Percentiles rank a stretch among this genome's conserved stretches.
These are phyloP conservation scores for Conringia planisiliqua DNA, from an alignment of 345 rosid species.

Conservation along the genomic window DNA sequence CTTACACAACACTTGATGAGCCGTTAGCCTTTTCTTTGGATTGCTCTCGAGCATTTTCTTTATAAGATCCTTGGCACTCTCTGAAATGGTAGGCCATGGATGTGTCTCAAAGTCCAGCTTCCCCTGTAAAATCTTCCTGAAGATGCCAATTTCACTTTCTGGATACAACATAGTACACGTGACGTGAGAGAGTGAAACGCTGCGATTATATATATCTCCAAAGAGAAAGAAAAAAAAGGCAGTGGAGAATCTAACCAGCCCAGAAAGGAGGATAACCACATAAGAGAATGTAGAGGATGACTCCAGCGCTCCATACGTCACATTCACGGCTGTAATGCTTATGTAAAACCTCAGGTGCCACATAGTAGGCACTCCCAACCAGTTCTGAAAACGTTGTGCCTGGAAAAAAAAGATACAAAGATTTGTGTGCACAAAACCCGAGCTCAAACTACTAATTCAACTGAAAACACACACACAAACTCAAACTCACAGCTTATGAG, in stretches of 20 bases:
- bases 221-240: slow-evolving; percentile 1
- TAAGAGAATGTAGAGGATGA: slow-evolving; percentile 64
- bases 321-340: slow-evolving; percentile 67
- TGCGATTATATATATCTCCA: not conserved
- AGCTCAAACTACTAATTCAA: not conserved
- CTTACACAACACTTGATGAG: slow-evolving; percentile 79
- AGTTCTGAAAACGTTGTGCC: slow-evolving; percentile 58
- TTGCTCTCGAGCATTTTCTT: slow-evolving; percentile 61
- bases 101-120: slow-evolving; percentile 56
- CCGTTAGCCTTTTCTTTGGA: slow-evolving; percentile 62
- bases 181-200: slow-evolving; percentile 1
- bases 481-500: not conserved
- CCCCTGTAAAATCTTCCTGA: slow-evolving; percentile 63
- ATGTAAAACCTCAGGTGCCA: slow-evolving; percentile 76
- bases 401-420: slow-evolving; percentile 21
- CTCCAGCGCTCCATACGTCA: slow-evolving; percentile 87
- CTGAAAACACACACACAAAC: not conserved
- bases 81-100: slow-evolving; percentile 82
- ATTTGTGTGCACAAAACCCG: not conserved
- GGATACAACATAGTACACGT: slow-evolving; percentile 16
- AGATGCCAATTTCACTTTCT: slow-evolving; percentile 78
- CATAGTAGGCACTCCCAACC: slow-evolving; percentile 85
- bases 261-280: slow-evolving; percentile 84
- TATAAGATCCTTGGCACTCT: slow-evolving; percentile 73
- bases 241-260: slow-evolving; percentile 51